Evolutionary conservation across 1,284 basidiomycete genomes (phyloP), one percentile per base, ranked within the genome.

Genomic region (Cryptococcus depauperatus): DNA sequence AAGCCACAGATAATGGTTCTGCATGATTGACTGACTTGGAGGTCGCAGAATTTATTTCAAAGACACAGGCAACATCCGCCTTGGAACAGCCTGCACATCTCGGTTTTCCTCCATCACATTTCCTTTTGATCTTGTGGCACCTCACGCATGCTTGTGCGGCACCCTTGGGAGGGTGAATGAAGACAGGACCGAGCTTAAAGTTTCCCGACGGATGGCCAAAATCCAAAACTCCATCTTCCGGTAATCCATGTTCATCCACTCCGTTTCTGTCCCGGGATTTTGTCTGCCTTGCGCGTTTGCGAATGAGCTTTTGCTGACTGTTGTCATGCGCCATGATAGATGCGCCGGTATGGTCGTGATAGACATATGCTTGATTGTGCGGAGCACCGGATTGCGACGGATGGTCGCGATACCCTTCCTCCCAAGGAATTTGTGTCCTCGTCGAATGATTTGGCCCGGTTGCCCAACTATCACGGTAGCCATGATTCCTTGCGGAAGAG

Each of bases 111-210:
- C 59, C 56, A 39, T 68, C 63, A 35, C 65, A 68, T 44, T 68
- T 68, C 34, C 65, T 50, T 48, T 68, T 68, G 44, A 68, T 66
- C 29, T 62, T 47, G 42, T 68, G 65, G 38, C 65, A 68, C 32
- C 65, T 43, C 13, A 66, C 57, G 38, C 65, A 68, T 9, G 65
- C 65, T 45, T 68, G 65, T 6, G 61, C 59, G 2, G 58, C 56
- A 5, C 56, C 57, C 39, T 59, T 54, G 3, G 59, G 58, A 5
- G 65, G 62, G 34, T 66, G 63, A 4, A 64, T 50, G 37, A 62
- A 68, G 2, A 68, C 59, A 11, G 61, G 60, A 9, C 65, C 65
- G 4, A 52, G 38, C 16, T 56, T 50, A 19, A 48, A 52, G 44
- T 68, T 63, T 1, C 56, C 57, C 14, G 54, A 51, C 11, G 58